Percentiles rank a stretch among this genome's conserved stretches.
These are phyloP conservation scores for Leishmania tarentolae DNA, from an alignment of 208 protist species.

Conservation along the genomic window DNA sequence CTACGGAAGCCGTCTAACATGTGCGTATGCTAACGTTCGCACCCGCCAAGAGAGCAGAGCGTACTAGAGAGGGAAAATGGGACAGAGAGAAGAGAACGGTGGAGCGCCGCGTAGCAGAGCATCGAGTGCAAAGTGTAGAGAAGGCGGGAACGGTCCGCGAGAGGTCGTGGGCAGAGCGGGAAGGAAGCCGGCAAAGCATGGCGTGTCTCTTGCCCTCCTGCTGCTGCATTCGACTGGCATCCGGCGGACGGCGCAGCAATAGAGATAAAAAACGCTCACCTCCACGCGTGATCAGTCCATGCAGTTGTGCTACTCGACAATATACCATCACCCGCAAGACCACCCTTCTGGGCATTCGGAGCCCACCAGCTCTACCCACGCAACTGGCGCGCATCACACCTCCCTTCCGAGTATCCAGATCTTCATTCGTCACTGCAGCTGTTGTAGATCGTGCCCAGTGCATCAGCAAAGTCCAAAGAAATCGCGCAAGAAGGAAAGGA, in stretches of 20 bases:
- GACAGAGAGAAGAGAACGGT: not conserved
- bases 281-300: not conserved
- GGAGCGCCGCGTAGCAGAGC: not conserved
- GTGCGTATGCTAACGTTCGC: slow-evolving; percentile 30
- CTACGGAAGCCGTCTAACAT: slow-evolving; percentile 67
- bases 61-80: not conserved
- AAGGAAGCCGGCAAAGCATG: not conserved
- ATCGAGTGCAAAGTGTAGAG: not conserved
- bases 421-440: not conserved
- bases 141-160: not conserved
- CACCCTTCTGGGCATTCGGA: not conserved
- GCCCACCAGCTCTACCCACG: not conserved
- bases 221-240: not conserved
- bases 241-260: not conserved
- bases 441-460: not conserved
- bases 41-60: slow-evolving; percentile 54
- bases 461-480: not conserved
- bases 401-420: no score
- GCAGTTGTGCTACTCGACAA: not conserved
- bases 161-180: not conserved
- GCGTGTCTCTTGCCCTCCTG: not conserved
- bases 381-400: not conserved
- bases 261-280: not conserved
- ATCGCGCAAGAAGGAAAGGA: not conserved
- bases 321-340: not conserved